Percentiles rank a stretch among this genome's conserved stretches.
phyloP scores from a whole-genome alignment of 371 early-diverging fungal genomes.

The Mucor velutinosus region DNA sequence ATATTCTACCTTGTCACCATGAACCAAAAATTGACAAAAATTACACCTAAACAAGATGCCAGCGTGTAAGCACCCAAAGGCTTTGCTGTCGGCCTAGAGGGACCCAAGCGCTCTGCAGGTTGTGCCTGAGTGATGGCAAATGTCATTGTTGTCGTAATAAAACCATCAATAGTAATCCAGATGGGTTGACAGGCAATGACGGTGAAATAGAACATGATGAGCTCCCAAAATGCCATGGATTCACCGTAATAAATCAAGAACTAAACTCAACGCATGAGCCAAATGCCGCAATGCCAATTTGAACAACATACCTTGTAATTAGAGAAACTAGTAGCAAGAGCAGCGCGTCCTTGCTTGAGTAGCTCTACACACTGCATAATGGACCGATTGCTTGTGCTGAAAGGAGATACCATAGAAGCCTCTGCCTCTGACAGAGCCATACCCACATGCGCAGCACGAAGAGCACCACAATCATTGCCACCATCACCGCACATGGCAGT shows the following conservation, averaged over 20 bases:
- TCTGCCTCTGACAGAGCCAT: constrained; percentile 87
- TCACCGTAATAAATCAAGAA: constrained; percentile 63
- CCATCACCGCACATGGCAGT: constrained; percentile 96
- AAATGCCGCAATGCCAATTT: constrained; percentile 68
- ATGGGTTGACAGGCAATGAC: constrained; percentile 57
- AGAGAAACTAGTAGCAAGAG: constrained; percentile 75
- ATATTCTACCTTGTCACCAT: constrained; percentile 33
- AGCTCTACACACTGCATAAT: constrained; percentile 72
- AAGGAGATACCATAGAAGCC: constrained; percentile 88
- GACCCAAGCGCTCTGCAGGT: constrained; percentile 55
- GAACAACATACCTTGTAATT: constrained; percentile 58
- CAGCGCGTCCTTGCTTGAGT: constrained; percentile 73
- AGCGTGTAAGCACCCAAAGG: constrained; percentile 71
- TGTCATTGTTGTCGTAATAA: constrained; percentile 62
- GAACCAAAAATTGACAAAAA: constrained; percentile 66
- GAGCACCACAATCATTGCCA: constrained; percentile 94
- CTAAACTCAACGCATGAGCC: constrained; percentile 67
- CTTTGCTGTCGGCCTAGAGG: constrained; percentile 68
- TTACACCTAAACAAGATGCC: constrained; percentile 60
- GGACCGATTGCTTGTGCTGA: constrained; percentile 69
- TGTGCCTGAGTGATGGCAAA: constrained; percentile 66
- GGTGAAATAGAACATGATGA: constrained; percentile 71
- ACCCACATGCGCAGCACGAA: constrained; percentile 91
- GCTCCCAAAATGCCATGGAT: constrained; percentile 60
- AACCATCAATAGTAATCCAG: constrained; percentile 75